These are phyloP conservation scores for Penicillium odoratum DNA, from an alignment of 495 filamentous ascomycete genomes.

Conservation along the genomic window DNA sequence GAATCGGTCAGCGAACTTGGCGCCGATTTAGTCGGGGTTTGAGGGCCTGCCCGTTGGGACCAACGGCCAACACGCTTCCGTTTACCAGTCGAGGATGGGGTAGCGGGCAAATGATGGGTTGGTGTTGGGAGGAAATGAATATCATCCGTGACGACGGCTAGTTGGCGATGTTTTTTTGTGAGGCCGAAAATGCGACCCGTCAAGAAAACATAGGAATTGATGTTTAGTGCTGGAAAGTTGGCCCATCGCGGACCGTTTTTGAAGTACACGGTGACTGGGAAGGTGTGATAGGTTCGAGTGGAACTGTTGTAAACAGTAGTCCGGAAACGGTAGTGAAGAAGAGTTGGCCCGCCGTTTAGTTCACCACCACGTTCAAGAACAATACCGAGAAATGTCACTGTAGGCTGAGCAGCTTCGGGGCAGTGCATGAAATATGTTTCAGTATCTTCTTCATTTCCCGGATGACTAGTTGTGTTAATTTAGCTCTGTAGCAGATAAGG, in stretches of 20 bases:
- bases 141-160: slow-evolving; percentile 15
- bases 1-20: no score
- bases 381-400: slow-evolving; percentile 7
- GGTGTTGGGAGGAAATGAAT: slow-evolving; percentile 21
- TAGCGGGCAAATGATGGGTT: slow-evolving; percentile 6
- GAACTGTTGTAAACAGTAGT: slow-evolving; percentile 19
- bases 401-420: slow-evolving; percentile 16
- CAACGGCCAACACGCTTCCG: slow-evolving; percentile 11
- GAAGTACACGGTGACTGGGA: slow-evolving; percentile 17
- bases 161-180: slow-evolving; percentile 20
- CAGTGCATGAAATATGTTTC: slow-evolving; percentile 21
- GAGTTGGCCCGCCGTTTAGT: slow-evolving; percentile 11
- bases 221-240: background rate
- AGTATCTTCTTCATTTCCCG: slow-evolving; percentile 13
- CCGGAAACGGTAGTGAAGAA: slow-evolving; percentile 18
- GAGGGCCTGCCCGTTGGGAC: slow-evolving; percentile 10
- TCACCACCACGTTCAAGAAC: slow-evolving; percentile 12
- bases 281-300: slow-evolving; percentile 10
- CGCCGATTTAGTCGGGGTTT: no score
- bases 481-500: no score
- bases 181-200: slow-evolving; percentile 16
- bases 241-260: slow-evolving; percentile 17
- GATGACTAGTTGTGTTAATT: no score
- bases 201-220: slow-evolving; percentile 10
- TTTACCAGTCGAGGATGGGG: slow-evolving; percentile 13